Evolutionary conservation across 2,329 filamentous ascomycete species (phyloP), one percentile per base, ranked within the genome.

Genomic region (Aspergillus alliaceus): DNA sequence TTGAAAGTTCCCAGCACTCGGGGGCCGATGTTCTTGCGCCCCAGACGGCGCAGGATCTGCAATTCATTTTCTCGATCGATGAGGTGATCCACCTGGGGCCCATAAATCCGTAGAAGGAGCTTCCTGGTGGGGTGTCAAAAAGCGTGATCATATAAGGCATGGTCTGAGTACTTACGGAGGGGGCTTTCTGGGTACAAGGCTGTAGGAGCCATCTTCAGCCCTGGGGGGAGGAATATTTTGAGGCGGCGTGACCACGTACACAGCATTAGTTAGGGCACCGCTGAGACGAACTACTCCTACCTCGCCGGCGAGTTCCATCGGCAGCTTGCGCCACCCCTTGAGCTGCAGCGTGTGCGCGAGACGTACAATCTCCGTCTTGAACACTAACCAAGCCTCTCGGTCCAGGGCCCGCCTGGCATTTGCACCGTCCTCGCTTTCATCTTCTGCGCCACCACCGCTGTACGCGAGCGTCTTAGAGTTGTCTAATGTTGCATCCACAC

Each of bases 21-120:
- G 5, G 95, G 95, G 2, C 95, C 95, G 62, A 99, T 99, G 66
- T 89, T 92, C 80, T 97, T 96, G 54, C 90, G 87, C 2, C 90
- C 91, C 31, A 99, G 83, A 40, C 95, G 88, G 58, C 89, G 86
- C 18, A 99, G 82, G 49, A 98, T 95, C 59, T 87, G 86, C 15
- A 99, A 81, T 72, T 99, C 95, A 24, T 89, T 90, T 56, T 97
- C 90, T 59, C 95, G 86, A 72, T 99, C 93, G 66, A 99, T 99
- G 42, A 99, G 83, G 72, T 98, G 91, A 69, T 96, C 93, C 2
- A 96, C 93, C 68, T 98, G 91, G 0, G 93, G 92, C 0, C 95
- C 95, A 66, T 99, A 99, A 58, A 99, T 89, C 37, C 95, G 89
- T 18, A 99, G 82, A 0, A 99, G 82, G 2, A 99, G 80, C 73